A percentile compares a stretch with the other conserved stretches of the same genome.
These are phyloP conservation scores for Penicillium odoratum DNA, from an alignment of 495 filamentous ascomycete genomes.

Conservation along the genomic window DNA sequence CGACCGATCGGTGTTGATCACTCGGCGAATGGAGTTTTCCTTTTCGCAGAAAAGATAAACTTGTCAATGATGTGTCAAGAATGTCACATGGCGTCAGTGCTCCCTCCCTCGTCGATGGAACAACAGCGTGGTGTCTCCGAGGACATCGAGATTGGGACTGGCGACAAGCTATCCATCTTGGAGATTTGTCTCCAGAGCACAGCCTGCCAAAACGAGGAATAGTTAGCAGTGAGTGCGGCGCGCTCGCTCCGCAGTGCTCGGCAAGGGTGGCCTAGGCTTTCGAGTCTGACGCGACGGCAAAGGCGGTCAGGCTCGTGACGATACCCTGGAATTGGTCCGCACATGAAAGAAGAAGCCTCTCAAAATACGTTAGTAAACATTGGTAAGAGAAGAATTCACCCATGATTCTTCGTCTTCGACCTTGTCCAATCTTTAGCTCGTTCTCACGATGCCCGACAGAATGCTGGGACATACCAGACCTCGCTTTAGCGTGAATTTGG, in stretches of 20 bases:
- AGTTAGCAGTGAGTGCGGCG: not conserved
- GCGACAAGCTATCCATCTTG: not conserved
- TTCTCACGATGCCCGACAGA: too few relatives aligned
- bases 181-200: not conserved
- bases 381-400: too few relatives aligned
- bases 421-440: too few relatives aligned
- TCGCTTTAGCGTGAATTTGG: too few relatives aligned
- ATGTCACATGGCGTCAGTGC: not conserved
- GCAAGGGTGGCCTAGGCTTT: not conserved
- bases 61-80: not conserved
- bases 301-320: not conserved
- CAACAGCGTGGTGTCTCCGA: not conserved
- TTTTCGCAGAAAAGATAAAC: not conserved
- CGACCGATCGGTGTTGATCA: not conserved
- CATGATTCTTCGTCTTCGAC: too few relatives aligned
- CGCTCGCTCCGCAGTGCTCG: not conserved
- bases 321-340: too few relatives aligned
- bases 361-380: too few relatives aligned
- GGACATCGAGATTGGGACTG: not conserved
- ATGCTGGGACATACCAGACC: too few relatives aligned
- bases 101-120: not conserved
- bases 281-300: not conserved
- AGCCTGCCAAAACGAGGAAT: not conserved
- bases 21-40: not conserved
- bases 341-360: too few relatives aligned